These are phyloP conservation scores for Cyberlindnera mycetangii DNA, from an alignment of 805 yeast genomes.

Conservation along the genomic window DNA sequence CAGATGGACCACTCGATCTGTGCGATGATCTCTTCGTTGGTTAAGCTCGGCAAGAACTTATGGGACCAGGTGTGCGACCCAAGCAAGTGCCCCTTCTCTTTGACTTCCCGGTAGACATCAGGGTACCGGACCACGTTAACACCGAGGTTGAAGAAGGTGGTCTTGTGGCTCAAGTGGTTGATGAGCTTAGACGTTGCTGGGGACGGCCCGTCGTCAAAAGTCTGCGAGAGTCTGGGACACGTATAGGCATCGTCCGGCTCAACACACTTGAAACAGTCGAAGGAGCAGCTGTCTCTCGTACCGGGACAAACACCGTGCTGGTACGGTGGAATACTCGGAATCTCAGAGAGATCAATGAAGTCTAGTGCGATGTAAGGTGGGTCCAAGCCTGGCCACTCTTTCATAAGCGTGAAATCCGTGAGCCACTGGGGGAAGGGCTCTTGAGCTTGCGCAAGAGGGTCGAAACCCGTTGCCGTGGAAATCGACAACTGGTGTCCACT, in stretches of 20 bases:
- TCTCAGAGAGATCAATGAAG: constrained; percentile 53
- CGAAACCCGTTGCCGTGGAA: constrained; percentile 27
- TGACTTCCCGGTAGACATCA: constrained; percentile 57
- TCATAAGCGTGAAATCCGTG: constrained; percentile 65
- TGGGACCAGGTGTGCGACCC: constrained; percentile 96
- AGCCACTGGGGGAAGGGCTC: constrained; percentile 80
- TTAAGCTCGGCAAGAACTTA: constrained; percentile 70
- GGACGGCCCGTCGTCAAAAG: constrained; percentile 95
- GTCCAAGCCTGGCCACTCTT: constrained; percentile 78
- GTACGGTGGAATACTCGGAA: constrained; percentile 51
- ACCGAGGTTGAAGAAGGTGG: constrained; percentile 88
- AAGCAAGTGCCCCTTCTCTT: constrained; percentile 66
- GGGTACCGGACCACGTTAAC: constrained; percentile 76
- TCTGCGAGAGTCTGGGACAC: constrained; percentile 74
- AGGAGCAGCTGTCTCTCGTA: constrained; percentile 62
- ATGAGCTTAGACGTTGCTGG: constrained; percentile 63
- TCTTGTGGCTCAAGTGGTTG: constrained; percentile 45
- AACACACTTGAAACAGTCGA: constrained; percentile 81
- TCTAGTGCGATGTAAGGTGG: constrained; percentile 88
- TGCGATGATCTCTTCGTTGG: constrained; percentile 81
- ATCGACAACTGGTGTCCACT: constrained; percentile 7
- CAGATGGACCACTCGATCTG: constrained; percentile 94
- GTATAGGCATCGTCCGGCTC: constrained; percentile 72
- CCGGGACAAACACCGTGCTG: constrained; percentile 59
- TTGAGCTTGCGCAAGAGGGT: constrained; percentile 25